Conservation (phyloP, 2,329 filamentous ascomycete species). For the Coniochaeta sp. region DNA sequence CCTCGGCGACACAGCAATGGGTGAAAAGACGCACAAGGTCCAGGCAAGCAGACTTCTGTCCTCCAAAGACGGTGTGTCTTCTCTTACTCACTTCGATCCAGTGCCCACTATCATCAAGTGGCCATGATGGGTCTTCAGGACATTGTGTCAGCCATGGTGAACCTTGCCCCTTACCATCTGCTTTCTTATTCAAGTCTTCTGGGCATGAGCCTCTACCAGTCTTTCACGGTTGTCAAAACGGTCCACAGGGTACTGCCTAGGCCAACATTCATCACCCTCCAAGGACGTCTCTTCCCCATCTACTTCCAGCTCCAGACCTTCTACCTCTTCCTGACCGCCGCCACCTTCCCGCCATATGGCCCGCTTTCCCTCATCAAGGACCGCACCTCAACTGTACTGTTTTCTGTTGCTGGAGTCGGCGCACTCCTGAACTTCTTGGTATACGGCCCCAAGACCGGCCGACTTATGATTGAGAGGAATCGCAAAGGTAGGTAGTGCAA, state of each 20-base stretch:
- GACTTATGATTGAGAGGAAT: slow-evolving; percentile 22
- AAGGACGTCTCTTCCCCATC: slow-evolving; percentile 32
- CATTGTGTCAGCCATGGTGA: not conserved
- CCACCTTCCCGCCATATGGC: slow-evolving; percentile 25
- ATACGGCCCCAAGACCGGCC: slow-evolving; percentile 28
- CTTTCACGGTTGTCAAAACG: slow-evolving; percentile 29
- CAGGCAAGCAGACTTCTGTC: too few species aligned
- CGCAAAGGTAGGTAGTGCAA: slow-evolving; percentile 20
- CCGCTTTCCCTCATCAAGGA: slow-evolving; percentile 19
- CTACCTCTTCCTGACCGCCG: slow-evolving; percentile 24
- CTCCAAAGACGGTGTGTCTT: too few species aligned
- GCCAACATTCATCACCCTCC: slow-evolving; percentile 27
- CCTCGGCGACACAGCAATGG: too few species aligned
- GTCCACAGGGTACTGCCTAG: slow-evolving; percentile 24
- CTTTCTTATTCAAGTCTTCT: slow-evolving; percentile 31
- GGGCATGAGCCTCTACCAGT: slow-evolving; percentile 31
- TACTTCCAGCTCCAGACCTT: slow-evolving; percentile 30
- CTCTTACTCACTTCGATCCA: too few species aligned
- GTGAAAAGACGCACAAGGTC: too few species aligned
- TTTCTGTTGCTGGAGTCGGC: slow-evolving; percentile 22
- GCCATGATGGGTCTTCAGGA: not conserved
- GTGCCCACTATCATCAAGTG: not conserved
- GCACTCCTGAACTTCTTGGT: slow-evolving; percentile 25
- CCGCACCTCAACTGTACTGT: slow-evolving; percentile 25
- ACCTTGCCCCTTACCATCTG: slow-evolving; percentile 27